Evolutionary conservation across 305 asterid genomes (phyloP), one percentile per base, ranked within the genome.

Genomic region (Fraxinus paxiana): DNA sequence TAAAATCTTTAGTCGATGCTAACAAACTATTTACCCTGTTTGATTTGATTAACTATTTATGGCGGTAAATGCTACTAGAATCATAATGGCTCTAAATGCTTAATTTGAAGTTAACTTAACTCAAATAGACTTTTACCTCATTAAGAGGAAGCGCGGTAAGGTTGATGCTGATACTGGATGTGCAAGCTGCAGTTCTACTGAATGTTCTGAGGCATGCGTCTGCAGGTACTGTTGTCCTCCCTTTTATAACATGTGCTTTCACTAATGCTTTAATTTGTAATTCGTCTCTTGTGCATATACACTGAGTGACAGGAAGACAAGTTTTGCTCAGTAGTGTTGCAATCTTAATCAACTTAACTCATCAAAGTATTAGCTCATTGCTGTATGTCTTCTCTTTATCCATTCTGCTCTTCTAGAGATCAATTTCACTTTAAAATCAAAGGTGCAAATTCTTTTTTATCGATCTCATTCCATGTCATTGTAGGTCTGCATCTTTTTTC

Each of bases 121-220:
- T 80, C 43, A 75, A 85, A 71, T 83, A 94, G 99, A 96, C 87
- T 80, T 89, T 37, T 92, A 94, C 84, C 94, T 92, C 72, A 87
- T 94, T 75, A 94, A 94, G 92, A 96, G 86, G 90, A 91, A 87
- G 91, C 96, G 93, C 76, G 90, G 83, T 59, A 78, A 82, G 41
- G 46, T 76, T 56, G 94, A 76, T 76, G 88, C 90, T 79, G 98
- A 94, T 85, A 86, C 81, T 80, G 99, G 99, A 88, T 96, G 99
- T 92, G 88, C 93, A 69, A 83, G 76, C 88, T 94, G 98, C 92
- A 80, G 85, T 75, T 86, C 95, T 46, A 80, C 90, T 69, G 87
- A 86, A 34, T 96, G 99, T 82, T 88, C 87, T 38, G 92, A 86
- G 79, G 91, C 84, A 87, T 96, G 99, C 79, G 96, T 91, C 71